Base-by-base conservation (phyloP, 177 flowering plant genomes). In the Vitis hybrid region DNA sequence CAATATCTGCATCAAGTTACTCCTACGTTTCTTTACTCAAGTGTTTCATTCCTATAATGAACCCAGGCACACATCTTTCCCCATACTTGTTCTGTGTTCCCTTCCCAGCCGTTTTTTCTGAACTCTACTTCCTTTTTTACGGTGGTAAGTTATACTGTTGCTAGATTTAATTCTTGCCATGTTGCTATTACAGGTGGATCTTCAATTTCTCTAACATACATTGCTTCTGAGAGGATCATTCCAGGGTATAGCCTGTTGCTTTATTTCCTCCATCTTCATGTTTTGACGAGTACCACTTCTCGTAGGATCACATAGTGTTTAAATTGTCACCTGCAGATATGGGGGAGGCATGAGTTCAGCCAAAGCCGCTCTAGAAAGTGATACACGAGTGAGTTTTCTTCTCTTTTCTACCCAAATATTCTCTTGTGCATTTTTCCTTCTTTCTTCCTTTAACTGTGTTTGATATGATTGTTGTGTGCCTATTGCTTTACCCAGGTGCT, bases 311-410 rank as follows among this genome's bases (percentile, higher is more conserved):
- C 48, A 61, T 6, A 6, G 24, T 15, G 27, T 24, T 27, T 21
- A n/a, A 51, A 21, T 72, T 40, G 48, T 49, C 30, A 49, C 13
- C 11, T 61, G 52, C 86, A 95, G 99, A 58, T 95, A 95, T 72
- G 98, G 99, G 67, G 99, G 99, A 48, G 99, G 99, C 19, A 95
- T 95, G 98, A 95, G 99, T 72, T 93, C 99, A 50, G 98, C 99
- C 24, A 95, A 95, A 76, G 93, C 99, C 49, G 99, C 98, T 15
- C 78, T 95, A 13, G 98, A 93, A 81, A 93, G 99, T 80, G 99
- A 95, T 72, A 95, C 98, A 32, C 74, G 81, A 66, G 99, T 91
- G 55, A 79, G 89, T 78, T 69, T 60, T 61, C 16, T 2, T 55
- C 56, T 65, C 12, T 66, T 21, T 63, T 11, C 35, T 1, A 52